Conservation (phyloP, 345 rosid genomes). For the Pistacia vera region DNA sequence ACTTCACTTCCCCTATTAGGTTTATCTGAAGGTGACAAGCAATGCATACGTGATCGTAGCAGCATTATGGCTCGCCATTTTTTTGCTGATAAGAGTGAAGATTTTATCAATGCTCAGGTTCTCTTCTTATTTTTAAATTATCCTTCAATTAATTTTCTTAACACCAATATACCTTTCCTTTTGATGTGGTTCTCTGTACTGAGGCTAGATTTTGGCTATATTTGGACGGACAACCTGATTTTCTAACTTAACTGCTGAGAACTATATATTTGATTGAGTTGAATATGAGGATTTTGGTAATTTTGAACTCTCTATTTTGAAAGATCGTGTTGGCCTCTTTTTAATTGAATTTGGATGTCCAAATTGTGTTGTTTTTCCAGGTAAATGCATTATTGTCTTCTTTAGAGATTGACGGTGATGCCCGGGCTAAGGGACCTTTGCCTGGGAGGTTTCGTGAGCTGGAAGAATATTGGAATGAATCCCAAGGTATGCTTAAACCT, state of each 20-base stretch:
- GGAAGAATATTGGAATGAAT: conserved; percentile 98
- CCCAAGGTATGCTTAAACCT: conserved; percentile 69
- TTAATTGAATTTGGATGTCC: not conserved
- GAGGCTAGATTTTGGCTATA: not conserved
- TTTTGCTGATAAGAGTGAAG: conserved; percentile 88
- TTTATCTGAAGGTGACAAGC: conserved; percentile 88
- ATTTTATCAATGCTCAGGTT: conserved; percentile 93
- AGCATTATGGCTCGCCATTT: conserved; percentile 97
- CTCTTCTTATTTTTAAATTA: conserved; percentile 10
- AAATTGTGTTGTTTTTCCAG: conserved; percentile 41
- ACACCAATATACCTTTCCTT: not conserved
- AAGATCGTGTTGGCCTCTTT: not conserved
- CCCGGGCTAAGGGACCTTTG: conserved; percentile 62
- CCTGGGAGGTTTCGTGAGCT: conserved; percentile 84
- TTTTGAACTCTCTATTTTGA: not conserved
- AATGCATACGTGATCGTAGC: conserved; percentile 98
- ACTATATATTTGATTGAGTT: not conserved
- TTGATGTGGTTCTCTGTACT: not conserved
- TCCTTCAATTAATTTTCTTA: not conserved
- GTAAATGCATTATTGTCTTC: conserved; percentile 89
- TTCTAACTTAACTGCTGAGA: not conserved
- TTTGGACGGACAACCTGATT: conserved; percentile 8
- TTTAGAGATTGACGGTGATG: conserved; percentile 82
- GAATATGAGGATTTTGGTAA: not conserved
- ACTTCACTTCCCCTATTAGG: conserved; percentile 81